Base-by-base conservation (phyloP, 129 eudicot species). In the Deinandra increscens region DNA sequence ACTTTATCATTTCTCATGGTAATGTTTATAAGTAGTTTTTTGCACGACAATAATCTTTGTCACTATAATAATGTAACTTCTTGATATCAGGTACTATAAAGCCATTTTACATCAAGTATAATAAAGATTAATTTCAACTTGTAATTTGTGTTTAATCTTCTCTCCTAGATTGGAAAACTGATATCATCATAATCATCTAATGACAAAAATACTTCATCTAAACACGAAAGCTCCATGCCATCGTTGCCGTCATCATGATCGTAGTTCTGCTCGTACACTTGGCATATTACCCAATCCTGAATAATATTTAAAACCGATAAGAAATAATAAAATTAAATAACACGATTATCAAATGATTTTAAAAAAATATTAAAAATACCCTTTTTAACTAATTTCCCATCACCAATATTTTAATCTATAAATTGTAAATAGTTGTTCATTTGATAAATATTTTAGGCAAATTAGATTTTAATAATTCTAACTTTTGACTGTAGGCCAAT, bases 251-350 rank as follows among this genome's bases (percentile, higher is more conserved):
- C 81, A 7, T 82, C 77, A 6, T 72, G 69, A 10, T 71, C 84
- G 8, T 76, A 61, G 70, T 79, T 71, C 18, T 79, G 81, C 81
- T 91, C 94, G 42, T 80, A 86, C 64, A 88, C 97, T 49, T 85
- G 80, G 29, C 97, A 91, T 26, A 91, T 68, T 1, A 91, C 96
- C 96, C 97, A 91, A 72, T 91, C 96, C 97, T 91, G 79, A 68
- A 79, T 48, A 72, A 55, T n/a, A 29, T 22, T 19, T 8, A 9
- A 60, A 49, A 49, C 1, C 8, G 14, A 3, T 10, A 33, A 23
- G 38, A 53, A 1, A 50, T 14, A 36, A 53, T n/a, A n/a, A n/a
- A n/a, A n/a, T n/a, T n/a, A 42, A 15, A 48, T 29, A 59, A 71
- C 36, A 4, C 9, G 10, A 18, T 13, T 2, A 53, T 22, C 9